Base-by-base conservation (phyloP, 495 filamentous ascomycete species). In the Hapsidospora chrysogenum region DNA sequence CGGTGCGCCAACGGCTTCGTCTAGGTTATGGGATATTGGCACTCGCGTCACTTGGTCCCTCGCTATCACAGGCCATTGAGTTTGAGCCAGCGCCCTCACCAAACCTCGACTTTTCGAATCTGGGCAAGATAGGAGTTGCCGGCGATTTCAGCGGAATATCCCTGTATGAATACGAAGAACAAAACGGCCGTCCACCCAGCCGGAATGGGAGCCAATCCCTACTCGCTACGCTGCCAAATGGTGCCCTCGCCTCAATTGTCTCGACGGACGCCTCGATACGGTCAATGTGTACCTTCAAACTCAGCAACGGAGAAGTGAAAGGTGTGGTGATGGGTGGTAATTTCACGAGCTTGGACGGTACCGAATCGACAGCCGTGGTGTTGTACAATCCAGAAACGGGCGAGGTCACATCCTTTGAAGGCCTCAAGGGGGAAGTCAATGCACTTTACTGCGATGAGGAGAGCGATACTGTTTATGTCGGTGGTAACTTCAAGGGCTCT, bases 61-160 rank as follows among this genome's bases (percentile, higher is more conserved):
- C 54, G 34, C 51, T 63, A 45, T 60, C 68, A 29, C 52, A 52
- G 44, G 85, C 78, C 11, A 60, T 92, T 48, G 69, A 63, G 20
- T 85, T 87, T 53, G 72, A 66, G 27, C 56, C 81, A 1, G 66
- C 80, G 23, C 74, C 85, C 2, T 58, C 77, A 26, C 73, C 85
- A 32, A 75, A 86, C 40, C 66, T 99, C 54, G 78, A 94, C 50
- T 69, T 95, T 28, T 65, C 63, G n/a, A 52, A 74, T 36, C 65
- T 96, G 32, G 89, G 92, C 36, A 74, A 76, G 41, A 75, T 96
- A 35, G 85, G 80, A 26, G 64, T 97, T 36, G 83, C 76, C 9
- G 89, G 89, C 40, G 77, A 96, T 56, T 99, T 96, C 51, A 70
- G 78, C 49, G 77, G 83, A 25, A 80, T 95, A 34, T 93, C 92